These are phyloP conservation scores for slime mould (Dictyostelium discoideum) DNA, from an alignment of 78 protist species.

Conservation along the genomic window DNA sequence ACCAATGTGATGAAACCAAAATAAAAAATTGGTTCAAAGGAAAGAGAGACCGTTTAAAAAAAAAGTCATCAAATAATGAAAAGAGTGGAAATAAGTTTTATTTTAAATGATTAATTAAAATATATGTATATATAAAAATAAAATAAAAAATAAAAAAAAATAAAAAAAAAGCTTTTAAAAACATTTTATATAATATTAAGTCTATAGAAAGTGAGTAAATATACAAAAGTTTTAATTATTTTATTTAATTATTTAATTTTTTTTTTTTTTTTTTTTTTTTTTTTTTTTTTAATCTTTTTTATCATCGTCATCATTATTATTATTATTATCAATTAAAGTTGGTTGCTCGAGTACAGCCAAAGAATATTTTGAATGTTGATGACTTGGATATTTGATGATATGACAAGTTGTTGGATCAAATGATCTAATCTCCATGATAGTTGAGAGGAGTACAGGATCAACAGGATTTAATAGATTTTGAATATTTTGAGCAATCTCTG, in stretches of 20 bases:
- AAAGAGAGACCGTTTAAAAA: background rate
- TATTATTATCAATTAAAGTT: background rate
- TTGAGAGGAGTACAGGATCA: conserved; percentile 16
- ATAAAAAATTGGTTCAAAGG: conserved; percentile 5
- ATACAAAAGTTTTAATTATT: background rate
- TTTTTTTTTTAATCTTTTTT: background rate
- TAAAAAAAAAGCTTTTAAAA: background rate
- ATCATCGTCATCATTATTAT: background rate
- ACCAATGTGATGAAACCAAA: background rate
- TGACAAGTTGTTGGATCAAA: conserved; percentile 53
- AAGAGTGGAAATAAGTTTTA: background rate
- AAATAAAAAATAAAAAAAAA: background rate
- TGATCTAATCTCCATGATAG: conserved; percentile 19
- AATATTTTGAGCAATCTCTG: conserved; percentile 12
- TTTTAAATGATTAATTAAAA: background rate
- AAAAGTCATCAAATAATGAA: background rate
- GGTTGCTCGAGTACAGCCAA: background rate
- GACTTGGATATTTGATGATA: conserved; percentile 33
- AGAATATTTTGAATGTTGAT: background rate
- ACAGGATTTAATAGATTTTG: conserved; percentile 5
- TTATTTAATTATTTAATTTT: no score
- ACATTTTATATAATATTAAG: background rate
- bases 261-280: no score
- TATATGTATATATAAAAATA: no score
- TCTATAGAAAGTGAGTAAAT: background rate